Evolutionary conservation across 306 rosid species (phyloP).

Genomic region (Vicia villosa): DNA sequence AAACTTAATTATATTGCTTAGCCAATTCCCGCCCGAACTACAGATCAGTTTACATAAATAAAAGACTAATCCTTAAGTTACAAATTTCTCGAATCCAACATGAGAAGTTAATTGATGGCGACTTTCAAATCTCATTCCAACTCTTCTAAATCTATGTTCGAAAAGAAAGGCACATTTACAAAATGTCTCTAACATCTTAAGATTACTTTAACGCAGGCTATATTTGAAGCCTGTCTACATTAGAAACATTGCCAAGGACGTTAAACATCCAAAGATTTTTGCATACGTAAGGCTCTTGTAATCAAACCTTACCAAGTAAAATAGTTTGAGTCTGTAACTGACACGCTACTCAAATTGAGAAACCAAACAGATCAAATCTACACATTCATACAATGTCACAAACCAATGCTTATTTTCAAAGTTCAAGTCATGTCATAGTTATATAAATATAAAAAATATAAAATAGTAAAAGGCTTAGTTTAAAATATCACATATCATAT

Average conservation of each 20-base stretch:
- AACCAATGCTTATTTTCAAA: neutral
- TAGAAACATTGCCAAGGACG: neutral
- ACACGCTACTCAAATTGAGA: neutral
- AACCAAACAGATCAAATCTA: neutral
- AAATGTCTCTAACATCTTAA: too few species aligned
- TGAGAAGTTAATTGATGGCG: too few species aligned
- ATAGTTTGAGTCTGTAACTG: neutral
- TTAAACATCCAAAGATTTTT: neutral
- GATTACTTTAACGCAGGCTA: neutral
- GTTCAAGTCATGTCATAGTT: neutral
- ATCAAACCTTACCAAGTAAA: neutral
- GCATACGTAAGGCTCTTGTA: neutral
- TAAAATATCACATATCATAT: neutral
- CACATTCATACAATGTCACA: neutral
- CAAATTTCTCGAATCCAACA: too few species aligned
- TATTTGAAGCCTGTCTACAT: neutral
- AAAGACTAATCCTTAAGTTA: too few species aligned
- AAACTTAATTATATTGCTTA: neutral
- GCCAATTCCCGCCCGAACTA: neutral
- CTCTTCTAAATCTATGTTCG: too few species aligned
- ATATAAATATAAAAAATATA: too few species aligned
- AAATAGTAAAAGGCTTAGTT: neutral
- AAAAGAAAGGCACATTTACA: neutral
- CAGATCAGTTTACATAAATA: neutral
- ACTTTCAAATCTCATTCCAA: too few species aligned